Conservation (phyloP, 192 early-diverging fungal species). For the Chytriomyces sp. region DNA sequence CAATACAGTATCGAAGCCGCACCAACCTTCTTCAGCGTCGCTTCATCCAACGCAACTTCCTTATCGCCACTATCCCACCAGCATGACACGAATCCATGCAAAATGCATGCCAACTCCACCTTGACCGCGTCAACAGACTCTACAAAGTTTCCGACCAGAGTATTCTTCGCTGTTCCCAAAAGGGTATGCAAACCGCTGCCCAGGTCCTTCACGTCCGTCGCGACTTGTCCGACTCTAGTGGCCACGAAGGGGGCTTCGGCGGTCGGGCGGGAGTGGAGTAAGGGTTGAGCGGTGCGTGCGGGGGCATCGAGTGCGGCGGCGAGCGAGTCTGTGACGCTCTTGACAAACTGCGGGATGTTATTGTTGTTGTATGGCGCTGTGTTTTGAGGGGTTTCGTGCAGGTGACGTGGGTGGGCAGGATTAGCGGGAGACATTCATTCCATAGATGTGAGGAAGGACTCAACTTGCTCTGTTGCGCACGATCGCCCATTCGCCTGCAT, state of each 20-base stretch:
- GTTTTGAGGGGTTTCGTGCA: too few species aligned
- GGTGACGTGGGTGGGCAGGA: background rate
- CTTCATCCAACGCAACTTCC: background rate
- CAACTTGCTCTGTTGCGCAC: conserved; percentile 20
- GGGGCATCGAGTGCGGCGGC: background rate
- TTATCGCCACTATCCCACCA: too few species aligned
- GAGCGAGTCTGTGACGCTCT: conserved; percentile 4
- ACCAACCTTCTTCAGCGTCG: background rate
- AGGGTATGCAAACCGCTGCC: background rate
- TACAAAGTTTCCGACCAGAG: conserved; percentile 9
- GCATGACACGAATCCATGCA: conserved; percentile 9
- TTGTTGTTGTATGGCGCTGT: conserved; percentile 15
- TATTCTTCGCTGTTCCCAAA: background rate
- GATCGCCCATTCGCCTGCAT: conserved; percentile 23
- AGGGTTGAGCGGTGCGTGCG: background rate
- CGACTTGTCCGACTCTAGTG: background rate
- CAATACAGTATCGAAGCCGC: too few species aligned
- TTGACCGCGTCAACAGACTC: background rate
- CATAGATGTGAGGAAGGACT: background rate
- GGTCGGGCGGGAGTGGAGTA: background rate
- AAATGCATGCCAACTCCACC: conserved; percentile 8
- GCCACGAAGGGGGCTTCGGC: background rate
- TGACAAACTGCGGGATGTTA: conserved; percentile 17
- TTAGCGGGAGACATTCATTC: background rate
- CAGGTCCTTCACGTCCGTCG: background rate